Evolutionary conservation across 83 land plant genomes (phyloP), one percentile per base, ranked within the genome.

Genomic region (Thuja plicata): DNA sequence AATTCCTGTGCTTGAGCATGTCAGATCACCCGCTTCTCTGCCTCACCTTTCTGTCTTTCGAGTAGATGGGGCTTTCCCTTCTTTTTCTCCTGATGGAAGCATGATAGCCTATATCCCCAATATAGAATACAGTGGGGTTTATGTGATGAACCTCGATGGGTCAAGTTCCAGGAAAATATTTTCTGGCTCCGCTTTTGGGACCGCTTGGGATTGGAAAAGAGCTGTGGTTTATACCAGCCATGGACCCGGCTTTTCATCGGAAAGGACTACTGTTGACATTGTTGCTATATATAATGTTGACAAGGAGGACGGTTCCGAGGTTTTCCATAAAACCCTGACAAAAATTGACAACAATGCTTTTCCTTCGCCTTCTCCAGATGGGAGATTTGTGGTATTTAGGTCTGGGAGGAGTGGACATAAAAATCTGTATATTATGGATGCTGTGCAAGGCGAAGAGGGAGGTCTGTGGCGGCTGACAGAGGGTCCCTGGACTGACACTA

Each of bases 401-500:
- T 97, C 99, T 0, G 98, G 98, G 10, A 92, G 99, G 76, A 90
- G 94, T 17, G 98, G 99, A 50, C 90, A 93, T 88, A 97, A 97
- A 91, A 97, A 97, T 90, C 88, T 97, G 37, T 97, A 95, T 92
- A 90, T 97, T 37, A 97, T 96, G 98, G 97, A 94, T 87, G 94
- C 94, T 4, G 87, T 84, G 83, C 92, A 92, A 15, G 99, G 99
- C n/a, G 97, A 96, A 88, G 60, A 77, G 17, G 94, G 88, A 21
- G 86, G 91, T n/a, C 71, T 97, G 34, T 66, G 71, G 76, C 91
- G 91, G 90, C 91, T 97, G 30, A 97, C 96, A 30, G 90, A 94
- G n/a, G 99, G 98, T 16, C 91, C 92, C 19, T 97, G 99, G 99
- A 94, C 92, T 10, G 99, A 97, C 91, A 97, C 99, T 17, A 95